A percentile compares a stretch with the other conserved stretches of the same genome.
These are phyloP conservation scores for Paspalum notatum DNA, from an alignment of 176 grass and related monocot genomes.

Conservation along the genomic window DNA sequence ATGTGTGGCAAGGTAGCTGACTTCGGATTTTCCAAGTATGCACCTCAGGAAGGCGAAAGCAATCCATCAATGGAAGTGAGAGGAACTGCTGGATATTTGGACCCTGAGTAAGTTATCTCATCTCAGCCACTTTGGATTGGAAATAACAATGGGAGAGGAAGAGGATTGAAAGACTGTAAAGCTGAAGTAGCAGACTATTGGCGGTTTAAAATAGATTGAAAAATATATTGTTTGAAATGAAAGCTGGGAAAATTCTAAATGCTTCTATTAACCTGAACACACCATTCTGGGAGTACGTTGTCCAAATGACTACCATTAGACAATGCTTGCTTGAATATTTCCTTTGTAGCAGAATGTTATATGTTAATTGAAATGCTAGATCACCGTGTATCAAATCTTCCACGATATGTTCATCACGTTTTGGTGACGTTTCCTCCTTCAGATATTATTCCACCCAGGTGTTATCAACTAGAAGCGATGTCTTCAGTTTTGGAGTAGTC, in stretches of 20 bases:
- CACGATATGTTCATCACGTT: background rate
- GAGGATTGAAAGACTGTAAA: too few relatives aligned
- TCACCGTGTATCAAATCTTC: background rate
- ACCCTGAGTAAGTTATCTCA: constrained; percentile 71
- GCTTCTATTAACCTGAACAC: constrained; percentile 12
- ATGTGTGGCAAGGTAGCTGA: constrained; percentile 78
- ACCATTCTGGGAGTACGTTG: background rate
- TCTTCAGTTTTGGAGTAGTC: constrained; percentile 78
- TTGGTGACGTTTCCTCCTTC: constrained; percentile 33
- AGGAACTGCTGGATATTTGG: constrained; percentile 82
- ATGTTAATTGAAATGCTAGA: background rate
- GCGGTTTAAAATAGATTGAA: background rate
- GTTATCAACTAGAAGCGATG: constrained; percentile 68
- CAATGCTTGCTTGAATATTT: background rate
- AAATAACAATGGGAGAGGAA: background rate
- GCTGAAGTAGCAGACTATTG: background rate
- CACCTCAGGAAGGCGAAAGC: constrained; percentile 75
- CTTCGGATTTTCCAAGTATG: constrained; percentile 81
- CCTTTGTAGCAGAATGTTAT: background rate
- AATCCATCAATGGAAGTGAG: constrained; percentile 77
- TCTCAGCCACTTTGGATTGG: constrained; percentile 6
- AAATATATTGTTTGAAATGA: background rate
- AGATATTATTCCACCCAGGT: constrained; percentile 79
- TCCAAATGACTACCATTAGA: background rate
- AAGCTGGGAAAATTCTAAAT: background rate